phyloP scores from a whole-genome alignment of 257 asterid species.

The Striga asiatica region DNA sequence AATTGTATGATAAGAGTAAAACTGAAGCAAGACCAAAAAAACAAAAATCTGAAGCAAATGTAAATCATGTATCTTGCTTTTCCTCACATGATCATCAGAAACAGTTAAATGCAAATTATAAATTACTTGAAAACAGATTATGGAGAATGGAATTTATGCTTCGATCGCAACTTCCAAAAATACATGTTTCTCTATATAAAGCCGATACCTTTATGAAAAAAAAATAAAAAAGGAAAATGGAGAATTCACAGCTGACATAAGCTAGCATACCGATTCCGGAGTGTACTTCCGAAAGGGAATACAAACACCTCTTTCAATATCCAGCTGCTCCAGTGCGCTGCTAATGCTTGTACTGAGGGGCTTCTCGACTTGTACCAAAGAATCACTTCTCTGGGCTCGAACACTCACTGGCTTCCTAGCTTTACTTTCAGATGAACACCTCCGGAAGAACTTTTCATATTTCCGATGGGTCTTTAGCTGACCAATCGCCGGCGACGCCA shows the following conservation, averaged over 20 bases:
- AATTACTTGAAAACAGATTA: background rate
- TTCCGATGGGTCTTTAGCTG: constrained; percentile 9
- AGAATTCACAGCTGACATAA: background rate
- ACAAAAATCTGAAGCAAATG: background rate
- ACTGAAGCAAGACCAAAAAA: background rate
- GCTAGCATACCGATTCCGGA: constrained; percentile 52
- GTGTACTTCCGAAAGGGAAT: constrained; percentile 81
- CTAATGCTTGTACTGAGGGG: constrained; percentile 22
- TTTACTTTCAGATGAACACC: constrained; percentile 6
- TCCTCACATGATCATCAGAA: background rate
- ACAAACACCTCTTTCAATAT: constrained; percentile 85
- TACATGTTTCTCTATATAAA: no score
- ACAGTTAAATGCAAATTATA: no score
- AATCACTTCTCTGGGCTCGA: constrained; percentile 28
- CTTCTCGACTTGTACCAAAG: constrained; percentile 22
- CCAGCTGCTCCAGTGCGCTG: constrained; percentile 81
- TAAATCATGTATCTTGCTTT: background rate
- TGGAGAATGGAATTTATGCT: background rate
- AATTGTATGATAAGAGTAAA: constrained; percentile 3
- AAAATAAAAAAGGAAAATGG: background rate
- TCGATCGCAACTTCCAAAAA: background rate
- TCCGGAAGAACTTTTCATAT: constrained; percentile 14
- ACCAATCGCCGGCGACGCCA: constrained; percentile 19
- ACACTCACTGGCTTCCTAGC: constrained; percentile 15
- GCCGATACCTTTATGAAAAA: no score